Conservation (phyloP, 306 rosid genomes). For the Vigna trinervia region DNA sequence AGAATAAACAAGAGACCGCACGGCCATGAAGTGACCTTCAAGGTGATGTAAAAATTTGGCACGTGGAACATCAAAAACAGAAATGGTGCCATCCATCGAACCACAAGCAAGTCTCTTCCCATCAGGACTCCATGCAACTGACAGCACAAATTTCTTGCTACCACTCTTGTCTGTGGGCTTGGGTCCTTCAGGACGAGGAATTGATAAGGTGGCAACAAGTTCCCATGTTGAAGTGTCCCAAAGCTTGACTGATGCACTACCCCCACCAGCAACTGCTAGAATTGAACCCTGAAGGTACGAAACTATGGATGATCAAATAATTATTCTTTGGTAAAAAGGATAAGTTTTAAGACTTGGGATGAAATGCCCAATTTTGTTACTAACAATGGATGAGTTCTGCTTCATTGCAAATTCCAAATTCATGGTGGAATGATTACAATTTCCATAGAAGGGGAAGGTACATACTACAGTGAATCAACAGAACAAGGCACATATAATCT, state of each 20-base stretch:
- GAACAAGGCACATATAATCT: conserved; percentile 25
- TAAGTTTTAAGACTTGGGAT: not conserved
- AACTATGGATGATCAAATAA: conserved; percentile 29
- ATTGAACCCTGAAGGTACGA: conserved; percentile 68
- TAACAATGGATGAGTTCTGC: not conserved
- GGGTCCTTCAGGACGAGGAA: conserved; percentile 90
- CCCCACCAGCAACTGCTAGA: conserved; percentile 99
- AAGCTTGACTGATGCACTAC: conserved; percentile 92
- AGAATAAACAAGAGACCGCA: conserved; percentile 87
- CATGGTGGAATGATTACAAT: not conserved
- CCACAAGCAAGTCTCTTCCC: conserved; percentile 92
- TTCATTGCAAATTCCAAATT: conserved; percentile 9
- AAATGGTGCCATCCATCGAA: conserved; percentile 95
- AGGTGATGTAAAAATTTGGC: conserved; percentile 88
- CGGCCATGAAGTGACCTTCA: conserved; percentile 97
- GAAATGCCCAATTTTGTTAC: conserved; percentile 2
- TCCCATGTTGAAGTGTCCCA: conserved; percentile 96
- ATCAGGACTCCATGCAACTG: conserved; percentile 94
- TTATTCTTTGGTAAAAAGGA: conserved; percentile 17
- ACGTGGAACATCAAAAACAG: conserved; percentile 83
- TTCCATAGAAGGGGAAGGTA: not conserved
- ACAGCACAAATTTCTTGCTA: conserved; percentile 92
- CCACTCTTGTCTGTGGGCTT: conserved; percentile 87
- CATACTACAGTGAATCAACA: not conserved
- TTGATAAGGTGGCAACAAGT: conserved; percentile 68